Base-by-base conservation (phyloP, 2,329 filamentous ascomycete species). In the Fusarium staphyleae region DNA sequence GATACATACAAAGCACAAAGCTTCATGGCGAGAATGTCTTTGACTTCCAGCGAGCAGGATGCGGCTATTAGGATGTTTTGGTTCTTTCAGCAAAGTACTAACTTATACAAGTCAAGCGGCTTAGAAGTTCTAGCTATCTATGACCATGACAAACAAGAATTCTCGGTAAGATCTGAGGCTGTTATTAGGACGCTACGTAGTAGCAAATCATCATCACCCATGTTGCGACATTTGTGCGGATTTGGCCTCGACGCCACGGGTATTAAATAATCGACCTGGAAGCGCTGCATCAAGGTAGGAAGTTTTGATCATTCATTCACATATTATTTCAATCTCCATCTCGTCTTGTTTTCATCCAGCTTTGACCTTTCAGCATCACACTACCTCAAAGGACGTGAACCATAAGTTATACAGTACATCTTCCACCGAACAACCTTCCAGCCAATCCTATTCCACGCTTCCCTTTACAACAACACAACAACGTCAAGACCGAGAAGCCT, bases 221-320 rank as follows among this genome's bases (percentile, higher is more conserved):
- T 24, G 22, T 62, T 71, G 69, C 67, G 70, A 70, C 45, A 71
- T 71, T 73, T 74, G 70, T 73, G 71, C 71, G 63, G 66, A 56
- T 72, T 72, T 67, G 65, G 63, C 55, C 56, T 59, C 50, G 41
- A 50, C 37, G 22, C 34, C 22, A 54, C 46, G 13, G n/a, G 13
- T 46, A 30, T 57, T 63, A 56, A 66, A 62, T 57, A 45, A 34
- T 43, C 29, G 29, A 46, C 30, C 13, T 48, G 14, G 37, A 61
- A 62, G 28, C 51, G 14, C 43, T 46, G 29, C 37, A 37, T 36
- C 24, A 36, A 55, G 37, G 35, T 32, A 63, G 39, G 49, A 52
- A 28, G 26, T 22, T 26, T 55, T 29, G 19, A 36, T 15, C 40
- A 43, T 30, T 15, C 36, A 57, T 35, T 33, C 6, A 37, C 18